These are phyloP conservation scores for Blastobotrys malaysiensis DNA, from an alignment of 1,139 yeast genomes.

Conservation along the genomic window DNA sequence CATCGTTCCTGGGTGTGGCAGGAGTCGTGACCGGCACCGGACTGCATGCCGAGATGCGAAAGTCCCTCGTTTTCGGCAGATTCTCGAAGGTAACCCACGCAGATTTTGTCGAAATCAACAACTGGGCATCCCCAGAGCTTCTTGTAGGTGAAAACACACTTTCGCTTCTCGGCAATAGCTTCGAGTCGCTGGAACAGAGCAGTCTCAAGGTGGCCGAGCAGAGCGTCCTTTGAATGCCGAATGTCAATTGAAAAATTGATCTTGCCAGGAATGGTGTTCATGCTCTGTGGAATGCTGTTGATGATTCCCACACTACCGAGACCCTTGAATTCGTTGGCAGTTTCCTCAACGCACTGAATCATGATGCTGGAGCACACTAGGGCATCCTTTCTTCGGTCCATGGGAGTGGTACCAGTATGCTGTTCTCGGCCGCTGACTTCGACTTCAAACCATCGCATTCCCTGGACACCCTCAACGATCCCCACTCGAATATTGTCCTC, in stretches of 20 bases:
- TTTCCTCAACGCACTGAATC: conserved; percentile 50
- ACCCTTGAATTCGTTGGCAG: conserved; percentile 49
- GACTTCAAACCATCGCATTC: conserved; percentile 56
- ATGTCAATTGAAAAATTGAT: conserved; percentile 46
- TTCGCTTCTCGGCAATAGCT: conserved; percentile 34
- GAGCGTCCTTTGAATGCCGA: conserved; percentile 50
- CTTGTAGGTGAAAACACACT: conserved; percentile 41
- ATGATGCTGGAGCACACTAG: conserved; percentile 52
- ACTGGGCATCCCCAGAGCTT: conserved; percentile 43
- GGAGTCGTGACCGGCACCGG: conserved; percentile 75
- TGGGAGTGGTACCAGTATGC: conserved; percentile 75
- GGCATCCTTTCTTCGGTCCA: conserved; percentile 57
- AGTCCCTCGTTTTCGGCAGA: too few species aligned
- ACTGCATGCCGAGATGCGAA: conserved; percentile 50
- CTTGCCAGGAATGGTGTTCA: conserved; percentile 60
- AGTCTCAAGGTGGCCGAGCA: conserved; percentile 37
- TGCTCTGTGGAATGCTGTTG: conserved; percentile 51
- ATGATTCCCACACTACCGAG: conserved; percentile 57
- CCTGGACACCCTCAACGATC: conserved; percentile 62
- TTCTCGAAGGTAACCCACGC: too few species aligned
- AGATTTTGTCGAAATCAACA: conserved; percentile 40
- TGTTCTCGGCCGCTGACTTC: conserved; percentile 55
- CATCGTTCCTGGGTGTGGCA: conserved; percentile 50
- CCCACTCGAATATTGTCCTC: conserved; percentile 52
- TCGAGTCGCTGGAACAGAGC: conserved; percentile 40